Evolutionary conservation across 345 rosid genomes (phyloP).

Genomic region (Syzygium aqueum): DNA sequence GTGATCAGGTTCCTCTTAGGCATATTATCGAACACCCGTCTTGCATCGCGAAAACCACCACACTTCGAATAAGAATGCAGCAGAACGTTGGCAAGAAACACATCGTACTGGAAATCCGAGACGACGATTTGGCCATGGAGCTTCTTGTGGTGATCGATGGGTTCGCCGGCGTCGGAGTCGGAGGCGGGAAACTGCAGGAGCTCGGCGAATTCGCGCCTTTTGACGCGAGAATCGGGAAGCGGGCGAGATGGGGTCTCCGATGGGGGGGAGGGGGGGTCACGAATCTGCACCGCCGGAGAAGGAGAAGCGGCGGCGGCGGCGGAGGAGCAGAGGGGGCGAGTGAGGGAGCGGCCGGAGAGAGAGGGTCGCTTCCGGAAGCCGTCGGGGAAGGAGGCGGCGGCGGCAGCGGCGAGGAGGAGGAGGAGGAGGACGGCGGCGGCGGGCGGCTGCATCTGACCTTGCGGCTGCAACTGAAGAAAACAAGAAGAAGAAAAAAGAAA

Average conservation of each 20-base stretch:
- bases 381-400: too few relatives aligned
- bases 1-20: slow-evolving; percentile 47
- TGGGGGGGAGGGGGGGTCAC: too few relatives aligned
- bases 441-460: too few relatives aligned
- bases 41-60: slow-evolving; percentile 16
- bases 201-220: slow-evolving; percentile 24
- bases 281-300: too few relatives aligned
- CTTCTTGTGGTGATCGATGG: slow-evolving; percentile 12
- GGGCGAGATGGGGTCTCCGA: slow-evolving; percentile 8
- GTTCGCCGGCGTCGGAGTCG: slow-evolving; percentile 1
- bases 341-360: too few relatives aligned
- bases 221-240: not conserved
- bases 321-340: too few relatives aligned
- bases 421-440: too few relatives aligned
- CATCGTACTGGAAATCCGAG: slow-evolving; percentile 28
- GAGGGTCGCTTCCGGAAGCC: too few relatives aligned
- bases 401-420: too few relatives aligned
- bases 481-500: too few relatives aligned
- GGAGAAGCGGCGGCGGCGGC: too few relatives aligned
- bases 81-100: slow-evolving; percentile 37
- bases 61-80: slow-evolving; percentile 15
- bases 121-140: slow-evolving; percentile 39
- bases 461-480: too few relatives aligned
- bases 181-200: slow-evolving; percentile 27
- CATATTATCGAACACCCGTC: slow-evolving; percentile 49